Percentiles rank a stretch among this genome's conserved stretches.
Conservation (phyloP, 176 grass and related monocot genomes). For the Lolium multiflorum region DNA sequence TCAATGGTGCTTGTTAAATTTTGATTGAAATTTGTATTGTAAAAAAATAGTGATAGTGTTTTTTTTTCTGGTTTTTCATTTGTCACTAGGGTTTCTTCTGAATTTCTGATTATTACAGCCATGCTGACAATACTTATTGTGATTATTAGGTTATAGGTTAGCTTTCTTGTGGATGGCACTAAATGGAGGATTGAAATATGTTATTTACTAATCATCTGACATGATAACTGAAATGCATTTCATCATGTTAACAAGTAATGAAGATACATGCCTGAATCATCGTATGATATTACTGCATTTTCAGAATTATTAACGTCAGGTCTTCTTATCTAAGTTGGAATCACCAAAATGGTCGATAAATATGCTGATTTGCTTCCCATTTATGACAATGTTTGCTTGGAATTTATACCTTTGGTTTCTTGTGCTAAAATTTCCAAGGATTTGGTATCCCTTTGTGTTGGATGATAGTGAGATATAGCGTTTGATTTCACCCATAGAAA, state of each 20-base stretch:
- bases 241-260: slow-evolving; percentile 6
- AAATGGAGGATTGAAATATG: background rate
- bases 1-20: slow-evolving; percentile 2
- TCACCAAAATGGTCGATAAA: slow-evolving; percentile 7
- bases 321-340: slow-evolving; percentile 1
- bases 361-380: background rate
- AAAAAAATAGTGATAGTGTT: background rate
- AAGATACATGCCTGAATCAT: slow-evolving; percentile 17
- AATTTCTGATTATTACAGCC: background rate
- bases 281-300: background rate
- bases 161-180: slow-evolving; percentile 20
- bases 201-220: slow-evolving; percentile 31
- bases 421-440: slow-evolving; percentile 6
- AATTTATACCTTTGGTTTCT: background rate
- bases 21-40: slow-evolving; percentile 5
- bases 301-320: slow-evolving; percentile 1
- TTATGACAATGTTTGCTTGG: background rate
- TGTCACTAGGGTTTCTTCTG: slow-evolving; percentile 4
- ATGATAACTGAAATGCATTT: background rate
- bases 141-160: slow-evolving; percentile 12
- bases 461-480: background rate
- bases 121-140: background rate
- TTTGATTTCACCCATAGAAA: slow-evolving; percentile 8
- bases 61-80: slow-evolving; percentile 12
- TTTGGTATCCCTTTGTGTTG: background rate